Evolutionary conservation across 495 filamentous ascomycete genomes (phyloP), one percentile per base, ranked within the genome.

Genomic region (Tuber microsphaerosporum): DNA sequence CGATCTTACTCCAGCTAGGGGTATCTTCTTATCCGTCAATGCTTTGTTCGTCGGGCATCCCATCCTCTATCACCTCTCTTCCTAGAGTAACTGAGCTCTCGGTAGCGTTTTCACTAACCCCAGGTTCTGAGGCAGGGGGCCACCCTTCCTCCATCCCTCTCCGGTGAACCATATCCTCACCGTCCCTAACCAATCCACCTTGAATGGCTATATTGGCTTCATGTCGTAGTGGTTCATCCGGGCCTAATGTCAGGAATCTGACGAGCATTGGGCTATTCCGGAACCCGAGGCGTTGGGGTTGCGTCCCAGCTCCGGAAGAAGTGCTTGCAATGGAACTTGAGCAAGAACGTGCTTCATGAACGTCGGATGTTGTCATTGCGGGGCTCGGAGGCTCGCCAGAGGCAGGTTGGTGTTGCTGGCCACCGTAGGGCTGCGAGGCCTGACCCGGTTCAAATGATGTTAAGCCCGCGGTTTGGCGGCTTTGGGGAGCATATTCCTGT

Each of bases 1-100:
- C 42, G 69, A 75, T 37, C 73, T 71, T 71, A 68, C 75, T 26
- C 74, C 41, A 56, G 74, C 73, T 75, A 14, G 70, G 75, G 51
- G n/a, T 31, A 26, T 51, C 69, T 34, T 51, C 69, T 34, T 73
- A 75, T 71, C 7, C 72, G 22, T 26, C 70, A 19, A 68, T 46
- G 39, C 26, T 39, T 26, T 69, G 46, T 19, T 39, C 48, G 31
- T 41, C 41, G 69, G 37, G 17, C 12, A 44, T 45, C 10, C 19
- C 20, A 19, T 69, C 72, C 17, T 41, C 69, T 42, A 20, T 41
- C 37, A 41, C 26, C 10, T 69, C 44, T 19, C 22, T 48, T 69
- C 48, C 48, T 10, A 51, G 48, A 22, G 48, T 51, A 51, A 51
- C 48, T 7, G 48, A 51, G 22, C 48, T 51, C 20, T 22, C 20